phyloP scores from a whole-genome alignment of 257 asterid species.

The Solanum paucissectum region DNA sequence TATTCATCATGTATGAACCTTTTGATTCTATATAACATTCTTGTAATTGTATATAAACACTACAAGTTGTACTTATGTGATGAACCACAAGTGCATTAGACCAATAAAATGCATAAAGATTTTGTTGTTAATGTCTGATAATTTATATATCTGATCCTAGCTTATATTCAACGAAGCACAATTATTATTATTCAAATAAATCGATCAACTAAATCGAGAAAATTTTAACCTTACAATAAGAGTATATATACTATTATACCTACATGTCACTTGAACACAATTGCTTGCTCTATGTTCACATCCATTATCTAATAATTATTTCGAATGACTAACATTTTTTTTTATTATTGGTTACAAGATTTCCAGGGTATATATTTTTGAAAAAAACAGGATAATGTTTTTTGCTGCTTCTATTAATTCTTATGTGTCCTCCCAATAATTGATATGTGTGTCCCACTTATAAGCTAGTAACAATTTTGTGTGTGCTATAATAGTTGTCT shows the following conservation, averaged over 20 bases:
- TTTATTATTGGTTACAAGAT: no score
- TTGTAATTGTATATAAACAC: background rate
- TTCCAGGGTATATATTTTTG: background rate
- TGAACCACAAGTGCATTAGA: background rate
- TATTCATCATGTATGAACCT: background rate
- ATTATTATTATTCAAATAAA: background rate
- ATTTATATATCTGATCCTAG: background rate
- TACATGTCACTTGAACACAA: background rate
- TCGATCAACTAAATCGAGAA: background rate
- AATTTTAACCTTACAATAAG: background rate
- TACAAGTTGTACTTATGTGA: background rate
- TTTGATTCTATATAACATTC: background rate
- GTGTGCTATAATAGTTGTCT: background rate
- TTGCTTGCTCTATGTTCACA: background rate
- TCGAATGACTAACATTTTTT: accelerated
- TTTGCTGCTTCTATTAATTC: background rate
- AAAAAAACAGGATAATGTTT: background rate
- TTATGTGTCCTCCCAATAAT: background rate
- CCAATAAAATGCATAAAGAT: background rate
- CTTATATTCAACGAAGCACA: background rate
- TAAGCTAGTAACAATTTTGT: background rate
- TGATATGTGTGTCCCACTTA: background rate
- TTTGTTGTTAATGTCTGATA: background rate
- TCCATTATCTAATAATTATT: background rate
- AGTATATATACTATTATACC: background rate